These are phyloP conservation scores for Rosa rugosa DNA, from an alignment of 306 rosid genomes.

Conservation along the genomic window DNA sequence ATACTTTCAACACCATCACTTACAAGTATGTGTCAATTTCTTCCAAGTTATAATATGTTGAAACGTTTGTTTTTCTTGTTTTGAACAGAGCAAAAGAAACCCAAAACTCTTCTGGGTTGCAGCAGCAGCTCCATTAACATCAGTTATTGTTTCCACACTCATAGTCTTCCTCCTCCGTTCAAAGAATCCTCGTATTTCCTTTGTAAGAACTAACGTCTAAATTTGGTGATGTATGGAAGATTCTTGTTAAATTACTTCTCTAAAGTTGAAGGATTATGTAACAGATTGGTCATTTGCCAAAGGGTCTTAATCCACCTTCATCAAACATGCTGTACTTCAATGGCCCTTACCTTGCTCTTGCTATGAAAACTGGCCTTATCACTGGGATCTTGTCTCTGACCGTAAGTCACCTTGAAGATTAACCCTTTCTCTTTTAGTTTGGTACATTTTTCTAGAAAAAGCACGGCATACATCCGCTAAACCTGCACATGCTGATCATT, in stretches of 20 bases:
- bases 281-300: slow-evolving; percentile 82
- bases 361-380: slow-evolving; percentile 86
- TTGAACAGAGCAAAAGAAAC: slow-evolving; percentile 70
- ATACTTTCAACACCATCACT: slow-evolving; percentile 3
- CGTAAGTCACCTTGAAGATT: slow-evolving; percentile 45
- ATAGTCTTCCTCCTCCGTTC: slow-evolving; percentile 59
- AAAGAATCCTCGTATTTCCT: slow-evolving; percentile 50
- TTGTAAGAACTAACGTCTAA: slow-evolving; percentile 44
- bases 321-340: slow-evolving; percentile 72
- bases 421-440: not conserved
- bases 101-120: slow-evolving; percentile 87
- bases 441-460: not conserved
- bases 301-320: slow-evolving; percentile 91
- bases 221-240: not conserved
- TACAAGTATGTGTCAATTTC: not conserved
- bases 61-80: not conserved
- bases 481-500: not conserved
- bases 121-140: slow-evolving; percentile 90
- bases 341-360: slow-evolving; percentile 69
- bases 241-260: not conserved
- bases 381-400: slow-evolving; percentile 93
- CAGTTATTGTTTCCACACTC: slow-evolving; percentile 84
- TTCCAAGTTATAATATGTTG: not conserved
- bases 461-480: not conserved
- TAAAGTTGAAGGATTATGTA: not conserved